These are phyloP conservation scores for Anisodus tanguticus DNA, from an alignment of 257 asterid genomes.

Conservation along the genomic window DNA sequence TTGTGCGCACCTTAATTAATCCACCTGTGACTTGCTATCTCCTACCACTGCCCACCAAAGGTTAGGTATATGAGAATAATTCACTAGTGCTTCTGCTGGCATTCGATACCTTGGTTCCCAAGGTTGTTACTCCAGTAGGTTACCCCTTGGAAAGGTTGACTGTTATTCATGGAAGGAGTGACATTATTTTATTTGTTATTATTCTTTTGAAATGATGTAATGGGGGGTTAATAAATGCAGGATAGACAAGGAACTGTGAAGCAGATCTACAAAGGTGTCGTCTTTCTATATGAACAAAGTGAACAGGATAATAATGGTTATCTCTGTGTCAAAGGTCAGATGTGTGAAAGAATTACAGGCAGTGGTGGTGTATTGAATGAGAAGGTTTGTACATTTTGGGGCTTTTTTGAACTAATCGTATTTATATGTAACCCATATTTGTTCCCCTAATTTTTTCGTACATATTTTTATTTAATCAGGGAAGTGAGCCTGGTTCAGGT, in stretches of 20 bases:
- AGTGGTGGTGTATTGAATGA: conserved; percentile 52
- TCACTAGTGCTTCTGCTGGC: conserved; percentile 12
- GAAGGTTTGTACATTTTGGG: conserved; percentile 56
- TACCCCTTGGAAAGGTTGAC: not conserved
- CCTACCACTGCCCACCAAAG: not conserved
- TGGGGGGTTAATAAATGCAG: conserved; percentile 48
- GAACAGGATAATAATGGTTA: conserved; percentile 74
- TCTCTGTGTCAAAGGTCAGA: conserved; percentile 62
- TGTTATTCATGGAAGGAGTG: too few relatives aligned
- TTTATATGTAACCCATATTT: not conserved
- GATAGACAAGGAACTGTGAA: conserved; percentile 81
- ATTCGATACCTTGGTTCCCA: not conserved
- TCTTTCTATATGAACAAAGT: conserved; percentile 71
- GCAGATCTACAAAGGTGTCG: conserved; percentile 73
- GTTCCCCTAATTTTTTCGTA: conserved; percentile 21
- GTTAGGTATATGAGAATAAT: conserved; percentile 16
- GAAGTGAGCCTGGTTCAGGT: conserved; percentile 59
- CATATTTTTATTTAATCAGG: conserved; percentile 47
- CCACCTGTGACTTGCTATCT: not conserved
- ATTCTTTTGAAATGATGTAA: conserved; percentile 9
- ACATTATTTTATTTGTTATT: not conserved
- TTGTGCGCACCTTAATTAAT: not conserved
- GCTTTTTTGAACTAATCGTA: not conserved
- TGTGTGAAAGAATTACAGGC: conserved; percentile 72
- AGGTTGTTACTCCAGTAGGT: not conserved